phyloP scores from a whole-genome alignment of 1,284 basidiomycete species.

The Rhodofomes roseus region DNA sequence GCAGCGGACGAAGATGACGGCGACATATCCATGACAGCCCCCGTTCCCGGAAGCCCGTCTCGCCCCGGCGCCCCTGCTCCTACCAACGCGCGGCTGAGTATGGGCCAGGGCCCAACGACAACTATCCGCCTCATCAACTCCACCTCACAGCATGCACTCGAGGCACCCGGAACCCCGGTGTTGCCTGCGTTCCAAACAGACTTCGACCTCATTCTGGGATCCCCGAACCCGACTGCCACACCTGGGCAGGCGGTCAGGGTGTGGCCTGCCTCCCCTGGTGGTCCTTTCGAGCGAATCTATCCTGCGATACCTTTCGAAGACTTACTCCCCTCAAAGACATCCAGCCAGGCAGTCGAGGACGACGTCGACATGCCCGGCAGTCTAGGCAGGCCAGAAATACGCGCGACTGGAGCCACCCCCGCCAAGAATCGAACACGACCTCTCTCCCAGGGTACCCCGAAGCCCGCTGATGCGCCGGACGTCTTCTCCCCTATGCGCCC shows the following conservation, averaged over 20 bases:
- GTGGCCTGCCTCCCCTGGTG: constrained; percentile 43
- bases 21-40: constrained; percentile 25
- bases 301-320: constrained; percentile 49
- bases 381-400: constrained; percentile 15
- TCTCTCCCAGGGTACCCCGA: constrained; percentile 23
- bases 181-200: constrained; percentile 58
- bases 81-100: constrained; percentile 49
- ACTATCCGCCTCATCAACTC: constrained; percentile 59
- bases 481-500: constrained; percentile 35
- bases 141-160: constrained; percentile 14
- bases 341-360: constrained; percentile 5
- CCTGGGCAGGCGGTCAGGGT: constrained; percentile 29
- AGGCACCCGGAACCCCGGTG: constrained; percentile 48
- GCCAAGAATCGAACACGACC: constrained; percentile 20
- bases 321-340: constrained; percentile 12
- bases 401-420: constrained; percentile 7
- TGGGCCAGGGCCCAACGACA: constrained; percentile 42
- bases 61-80: constrained; percentile 58
- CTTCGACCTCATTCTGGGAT: constrained; percentile 62
- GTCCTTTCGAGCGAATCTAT: constrained; percentile 15
- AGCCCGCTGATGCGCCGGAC: constrained; percentile 30
- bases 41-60: constrained; percentile 52
- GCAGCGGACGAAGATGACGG: constrained; percentile 19
- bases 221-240: constrained; percentile 33
- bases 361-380: constrained; percentile 33